Percentiles rank a stretch among this genome's conserved stretches.
Conservation (phyloP, 2,329 filamentous ascomycete genomes). For the Dothideomycetes sp. region DNA sequence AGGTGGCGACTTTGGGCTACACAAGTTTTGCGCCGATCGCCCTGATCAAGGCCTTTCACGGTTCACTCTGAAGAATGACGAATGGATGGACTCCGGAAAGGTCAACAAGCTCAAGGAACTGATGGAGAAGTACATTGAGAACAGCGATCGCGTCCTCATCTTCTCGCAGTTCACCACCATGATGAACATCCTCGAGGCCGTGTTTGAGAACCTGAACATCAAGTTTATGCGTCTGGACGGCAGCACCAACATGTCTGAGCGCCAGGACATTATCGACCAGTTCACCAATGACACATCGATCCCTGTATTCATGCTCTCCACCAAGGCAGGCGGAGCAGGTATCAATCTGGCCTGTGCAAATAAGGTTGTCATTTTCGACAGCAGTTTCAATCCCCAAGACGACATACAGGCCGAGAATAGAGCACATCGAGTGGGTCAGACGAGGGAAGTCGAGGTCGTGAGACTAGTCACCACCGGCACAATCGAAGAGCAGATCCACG, state of each 20-base stretch:
- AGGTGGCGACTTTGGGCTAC: constrained; percentile 63
- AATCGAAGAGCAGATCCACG: constrained; percentile 88
- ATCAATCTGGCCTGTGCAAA: constrained; percentile 94
- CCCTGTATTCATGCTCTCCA: constrained; percentile 84
- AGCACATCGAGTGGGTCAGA: constrained; percentile 89
- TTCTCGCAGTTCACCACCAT: constrained; percentile 92
- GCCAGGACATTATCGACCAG: constrained; percentile 78
- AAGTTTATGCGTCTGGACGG: constrained; percentile 81
- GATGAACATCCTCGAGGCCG: constrained; percentile 79
- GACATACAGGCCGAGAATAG: constrained; percentile 98
- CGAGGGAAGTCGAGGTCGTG: constrained; percentile 78
- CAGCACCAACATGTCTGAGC: constrained; percentile 65
- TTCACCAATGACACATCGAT: constrained; percentile 70
- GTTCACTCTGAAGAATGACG: constrained; percentile 47
- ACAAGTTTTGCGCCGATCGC: constrained; percentile 45
- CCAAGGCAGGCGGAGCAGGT: constrained; percentile 88
- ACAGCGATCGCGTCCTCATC: constrained; percentile 77
- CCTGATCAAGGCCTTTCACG: constrained; percentile 38
- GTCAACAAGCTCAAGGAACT: constrained; percentile 70
- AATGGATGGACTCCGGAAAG: constrained; percentile 72
- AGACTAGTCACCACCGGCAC: constrained; percentile 70
- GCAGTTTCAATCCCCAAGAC: constrained; percentile 94
- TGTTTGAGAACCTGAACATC: constrained; percentile 62
- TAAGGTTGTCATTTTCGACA: constrained; percentile 96
- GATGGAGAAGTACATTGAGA: constrained; percentile 59